Percentiles rank a stretch among this genome's conserved stretches.
Evolutionary conservation across 2,329 filamentous ascomycete genomes (phyloP).

Genomic region (Penicillium psychrosexuale): DNA sequence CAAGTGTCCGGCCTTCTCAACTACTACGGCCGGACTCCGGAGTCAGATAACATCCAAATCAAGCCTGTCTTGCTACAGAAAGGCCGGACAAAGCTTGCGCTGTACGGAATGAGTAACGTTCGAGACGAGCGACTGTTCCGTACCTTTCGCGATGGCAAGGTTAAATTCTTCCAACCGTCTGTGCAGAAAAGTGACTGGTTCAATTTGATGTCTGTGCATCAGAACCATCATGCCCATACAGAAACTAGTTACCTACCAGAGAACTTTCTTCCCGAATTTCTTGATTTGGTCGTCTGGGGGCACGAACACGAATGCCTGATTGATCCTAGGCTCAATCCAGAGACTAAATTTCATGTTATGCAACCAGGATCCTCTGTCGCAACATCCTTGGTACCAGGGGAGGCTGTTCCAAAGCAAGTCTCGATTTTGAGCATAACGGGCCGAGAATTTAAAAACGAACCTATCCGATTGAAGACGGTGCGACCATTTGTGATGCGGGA

Average conservation of each 20-base stretch:
- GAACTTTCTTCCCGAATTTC: slow-evolving; percentile 83
- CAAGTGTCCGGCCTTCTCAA: slow-evolving; percentile 90
- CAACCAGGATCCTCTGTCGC: slow-evolving; percentile 95
- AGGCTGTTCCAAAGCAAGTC: slow-evolving; percentile 88
- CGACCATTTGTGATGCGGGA: slow-evolving; percentile 87
- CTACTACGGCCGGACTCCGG: slow-evolving; percentile 88
- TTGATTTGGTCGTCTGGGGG: slow-evolving; percentile 92
- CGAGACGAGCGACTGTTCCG: slow-evolving; percentile 91
- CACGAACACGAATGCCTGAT: slow-evolving; percentile 97
- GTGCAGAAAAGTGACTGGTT: slow-evolving; percentile 88
- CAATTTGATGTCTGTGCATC: slow-evolving; percentile 90
- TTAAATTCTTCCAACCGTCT: slow-evolving; percentile 85
- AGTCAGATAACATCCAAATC: slow-evolving; percentile 88
- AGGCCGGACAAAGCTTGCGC: slow-evolving; percentile 82
- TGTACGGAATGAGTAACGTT: slow-evolving; percentile 94
- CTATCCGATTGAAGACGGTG: slow-evolving; percentile 80
- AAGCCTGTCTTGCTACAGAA: slow-evolving; percentile 94
- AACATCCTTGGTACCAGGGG: slow-evolving; percentile 84
- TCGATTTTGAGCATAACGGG: slow-evolving; percentile 81
- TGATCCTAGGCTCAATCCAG: slow-evolving; percentile 75
- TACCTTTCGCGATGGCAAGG: slow-evolving; percentile 87
- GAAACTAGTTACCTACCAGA: slow-evolving; percentile 93
- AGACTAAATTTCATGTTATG: slow-evolving; percentile 92
- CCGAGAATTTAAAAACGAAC: slow-evolving; percentile 73
- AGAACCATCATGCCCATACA: slow-evolving; percentile 91